Percentiles rank a stretch among this genome's conserved stretches.
These are phyloP conservation scores for Microstroma glucosiphilum DNA, from an alignment of 1,284 basidiomycete genomes.

Conservation along the genomic window DNA sequence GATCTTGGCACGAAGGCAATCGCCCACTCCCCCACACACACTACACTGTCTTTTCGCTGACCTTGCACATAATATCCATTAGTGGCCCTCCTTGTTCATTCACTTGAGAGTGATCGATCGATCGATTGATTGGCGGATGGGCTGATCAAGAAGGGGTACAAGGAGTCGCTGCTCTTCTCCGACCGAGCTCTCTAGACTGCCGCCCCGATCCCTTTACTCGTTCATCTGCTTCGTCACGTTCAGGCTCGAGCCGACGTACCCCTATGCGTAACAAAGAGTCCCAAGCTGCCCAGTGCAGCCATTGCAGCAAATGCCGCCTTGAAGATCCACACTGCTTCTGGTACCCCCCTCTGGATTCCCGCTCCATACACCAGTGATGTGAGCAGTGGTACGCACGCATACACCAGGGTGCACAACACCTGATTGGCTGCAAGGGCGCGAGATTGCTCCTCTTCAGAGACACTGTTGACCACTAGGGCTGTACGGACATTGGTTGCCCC, in stretches of 20 bases:
- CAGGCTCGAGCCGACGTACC: conserved; percentile 10
- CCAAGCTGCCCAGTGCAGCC: conserved; percentile 19
- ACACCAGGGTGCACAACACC: conserved; percentile 33
- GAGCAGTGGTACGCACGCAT: conserved; percentile 32
- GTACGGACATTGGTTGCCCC: conserved; percentile 35
- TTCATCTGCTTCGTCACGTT: too few species aligned
- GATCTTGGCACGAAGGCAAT: too few species aligned
- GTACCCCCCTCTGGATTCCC: conserved; percentile 25
- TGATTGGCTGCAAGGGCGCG: conserved; percentile 38
- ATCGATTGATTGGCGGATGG: too few species aligned
- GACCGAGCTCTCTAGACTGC: too few species aligned
- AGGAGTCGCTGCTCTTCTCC: too few species aligned
- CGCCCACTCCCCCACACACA: too few species aligned
- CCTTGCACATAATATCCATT: too few species aligned
- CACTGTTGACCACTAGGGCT: conserved; percentile 35
- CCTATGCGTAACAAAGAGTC: conserved; percentile 26
- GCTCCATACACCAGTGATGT: conserved; percentile 33
- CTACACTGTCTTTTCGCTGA: too few species aligned
- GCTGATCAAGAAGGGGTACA: too few species aligned
- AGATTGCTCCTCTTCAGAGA: conserved; percentile 22
- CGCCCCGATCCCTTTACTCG: too few species aligned
- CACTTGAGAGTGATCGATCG: too few species aligned
- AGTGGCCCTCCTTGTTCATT: too few species aligned
- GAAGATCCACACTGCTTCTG: conserved; percentile 36
- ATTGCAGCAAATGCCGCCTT: conserved; percentile 28